Evolutionary conservation across 306 rosid species (phyloP), one percentile per base, ranked within the genome.

Genomic region (Quercus robur): DNA sequence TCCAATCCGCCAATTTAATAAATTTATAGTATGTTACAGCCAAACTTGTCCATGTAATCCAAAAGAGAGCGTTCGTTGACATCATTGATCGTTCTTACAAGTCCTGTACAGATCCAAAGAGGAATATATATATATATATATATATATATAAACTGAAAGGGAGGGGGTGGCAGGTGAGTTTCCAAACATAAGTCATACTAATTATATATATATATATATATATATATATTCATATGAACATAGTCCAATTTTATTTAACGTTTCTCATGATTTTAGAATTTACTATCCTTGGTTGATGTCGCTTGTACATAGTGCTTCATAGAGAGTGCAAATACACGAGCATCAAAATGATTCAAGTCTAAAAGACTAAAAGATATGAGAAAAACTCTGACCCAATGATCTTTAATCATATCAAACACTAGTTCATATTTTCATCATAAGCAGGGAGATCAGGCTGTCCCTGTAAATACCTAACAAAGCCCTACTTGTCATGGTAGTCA

Each of bases 381-480:
- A 67, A 19, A 61, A 61, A 61, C 17, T 11, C 6, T 61, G 18
- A 61, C 67, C 33, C 25, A 25, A 35, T 7, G 26, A n/a, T 33
- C 23, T 55, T 28, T 46, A 61, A 46, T 59, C 25, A 79, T 41
- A 41, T 49, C 28, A 71, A 81, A 61, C 30, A n/a, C 82, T 73
- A 70, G 75, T 55, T 80, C 73, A 78, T 76, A 83, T 54, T 67
- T 81, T 70, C 78, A 70, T 31, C 56, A 56, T 10, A 44, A 4
- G 46, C 41, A 70, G 63, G 30, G 21, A 55, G 62, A 35, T 44
- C 57, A 46, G 56, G 73, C 75, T 38, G 70, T 73, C 75, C 76
- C 38, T 38, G 82, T 71, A 80, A 76, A 62, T 57, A 57, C 57
- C 78, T 70, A 78, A 67, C 71, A 81, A 77, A 70, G 70, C 38